phyloP scores from a whole-genome alignment of 2,329 filamentous ascomycete genomes.

The Talaromyces sp. region DNA sequence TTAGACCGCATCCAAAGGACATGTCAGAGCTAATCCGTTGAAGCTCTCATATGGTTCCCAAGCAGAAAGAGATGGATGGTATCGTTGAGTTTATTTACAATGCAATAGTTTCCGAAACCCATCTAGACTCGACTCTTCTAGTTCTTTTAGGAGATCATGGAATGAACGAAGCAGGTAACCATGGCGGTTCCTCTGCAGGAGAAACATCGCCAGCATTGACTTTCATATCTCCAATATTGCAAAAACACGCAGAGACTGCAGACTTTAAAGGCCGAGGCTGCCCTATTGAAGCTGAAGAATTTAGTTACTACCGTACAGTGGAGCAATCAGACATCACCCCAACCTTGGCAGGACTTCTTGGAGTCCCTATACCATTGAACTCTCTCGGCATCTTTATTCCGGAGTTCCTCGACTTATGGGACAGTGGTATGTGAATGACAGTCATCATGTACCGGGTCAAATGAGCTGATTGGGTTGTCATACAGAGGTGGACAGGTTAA shows the following conservation, averaged over 20 bases:
- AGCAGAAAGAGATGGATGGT: constrained; percentile 89
- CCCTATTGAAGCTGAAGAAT: constrained; percentile 64
- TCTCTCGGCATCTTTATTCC: constrained; percentile 83
- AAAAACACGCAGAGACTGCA: background rate
- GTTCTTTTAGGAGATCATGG: constrained; percentile 91
- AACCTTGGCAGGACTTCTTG: constrained; percentile 79
- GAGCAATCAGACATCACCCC: constrained; percentile 94
- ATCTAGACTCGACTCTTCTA: constrained; percentile 74
- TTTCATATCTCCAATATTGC: constrained; percentile 81
- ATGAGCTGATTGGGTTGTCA: background rate
- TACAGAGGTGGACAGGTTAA: constrained; percentile 53
- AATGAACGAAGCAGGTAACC: constrained; percentile 99
- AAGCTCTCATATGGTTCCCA: constrained; percentile 85
- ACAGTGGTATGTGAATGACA: constrained; percentile 49
- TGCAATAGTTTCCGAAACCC: constrained; percentile 65
- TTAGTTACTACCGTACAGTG: constrained; percentile 78
- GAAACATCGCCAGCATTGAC: constrained; percentile 91
- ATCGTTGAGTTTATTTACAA: constrained; percentile 73
- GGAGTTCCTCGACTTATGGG: constrained; percentile 75
- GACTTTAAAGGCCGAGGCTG: constrained; percentile 51
- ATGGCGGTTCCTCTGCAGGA: constrained; percentile 87
- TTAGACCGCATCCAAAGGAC: background rate
- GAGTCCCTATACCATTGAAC: constrained; percentile 83
- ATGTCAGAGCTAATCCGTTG: constrained; percentile 20
- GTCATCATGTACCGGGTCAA: too few relatives aligned